Evolutionary conservation across 2,329 filamentous ascomycete genomes (phyloP).

Genomic region (Trichoderma sp.): DNA sequence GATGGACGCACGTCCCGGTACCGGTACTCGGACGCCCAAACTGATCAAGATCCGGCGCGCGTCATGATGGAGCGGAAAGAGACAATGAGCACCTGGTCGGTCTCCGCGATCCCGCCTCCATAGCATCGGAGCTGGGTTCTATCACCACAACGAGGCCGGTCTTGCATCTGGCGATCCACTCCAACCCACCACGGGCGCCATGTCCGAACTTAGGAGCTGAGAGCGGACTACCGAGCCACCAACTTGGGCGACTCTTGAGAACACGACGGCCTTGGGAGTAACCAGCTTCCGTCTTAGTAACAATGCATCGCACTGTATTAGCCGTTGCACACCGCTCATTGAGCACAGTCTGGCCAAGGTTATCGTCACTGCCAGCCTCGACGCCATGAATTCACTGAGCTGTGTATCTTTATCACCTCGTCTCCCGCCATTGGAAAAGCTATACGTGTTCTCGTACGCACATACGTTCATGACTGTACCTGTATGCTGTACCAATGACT

Average conservation of each 20-base stretch:
- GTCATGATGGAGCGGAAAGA: slow-evolving; percentile 21
- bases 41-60: slow-evolving; percentile 10
- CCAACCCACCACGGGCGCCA: slow-evolving; percentile 15
- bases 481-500: not conserved
- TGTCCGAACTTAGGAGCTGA: slow-evolving; percentile 17
- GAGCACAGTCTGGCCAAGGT: slow-evolving; percentile 19
- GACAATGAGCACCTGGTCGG: slow-evolving; percentile 28
- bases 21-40: not conserved
- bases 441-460: too few relatives aligned
- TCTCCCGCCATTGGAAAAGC: not conserved
- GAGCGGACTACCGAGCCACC: not conserved
- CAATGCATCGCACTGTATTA: slow-evolving; percentile 28
- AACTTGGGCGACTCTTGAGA: not conserved
- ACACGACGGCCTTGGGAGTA: not conserved
- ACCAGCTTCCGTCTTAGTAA: not conserved
- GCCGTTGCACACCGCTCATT: slow-evolving; percentile 20
- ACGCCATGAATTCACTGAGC: not conserved
- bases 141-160: not conserved
- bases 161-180: slow-evolving; percentile 15
- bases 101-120: slow-evolving; percentile 33
- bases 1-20: not conserved
- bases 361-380: slow-evolving; percentile 27
- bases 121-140: slow-evolving; percentile 28
- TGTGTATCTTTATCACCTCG: not conserved
- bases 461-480: not conserved